Evolutionary conservation across 202 grass and related monocot genomes (phyloP).

Genomic region (Thinopyrum obtusiflorum): DNA sequence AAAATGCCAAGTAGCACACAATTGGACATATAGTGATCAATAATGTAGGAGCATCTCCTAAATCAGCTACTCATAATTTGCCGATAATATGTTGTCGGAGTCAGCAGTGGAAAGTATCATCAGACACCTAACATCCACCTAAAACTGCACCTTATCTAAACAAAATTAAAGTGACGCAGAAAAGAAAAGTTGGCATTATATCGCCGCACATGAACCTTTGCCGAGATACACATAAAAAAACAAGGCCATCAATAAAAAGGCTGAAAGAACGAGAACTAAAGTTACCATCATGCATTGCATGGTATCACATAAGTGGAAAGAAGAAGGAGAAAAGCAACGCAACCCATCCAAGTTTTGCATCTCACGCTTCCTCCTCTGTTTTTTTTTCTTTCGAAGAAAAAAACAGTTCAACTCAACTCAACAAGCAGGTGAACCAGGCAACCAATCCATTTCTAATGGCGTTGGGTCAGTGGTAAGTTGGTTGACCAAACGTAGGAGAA

Average conservation of each 20-base stretch:
- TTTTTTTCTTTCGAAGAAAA: background rate
- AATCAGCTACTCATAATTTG: background rate
- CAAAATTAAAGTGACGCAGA: background rate
- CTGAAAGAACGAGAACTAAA: background rate
- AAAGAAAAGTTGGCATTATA: conserved; percentile 23
- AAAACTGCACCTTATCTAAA: background rate
- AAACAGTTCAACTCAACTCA: background rate
- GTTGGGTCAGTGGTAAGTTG: background rate
- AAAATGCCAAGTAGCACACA: conserved; percentile 5
- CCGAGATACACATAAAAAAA: background rate
- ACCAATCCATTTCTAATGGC: background rate
- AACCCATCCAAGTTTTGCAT: conserved; percentile 17
- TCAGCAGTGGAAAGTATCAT: background rate
- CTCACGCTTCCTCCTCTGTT: background rate
- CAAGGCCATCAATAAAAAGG: background rate
- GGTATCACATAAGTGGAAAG: conserved; percentile 2
- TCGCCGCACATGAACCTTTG: conserved; percentile 33
- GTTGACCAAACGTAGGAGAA: background rate
- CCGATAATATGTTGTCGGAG: background rate
- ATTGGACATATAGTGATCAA: background rate
- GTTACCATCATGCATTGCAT: conserved; percentile 8
- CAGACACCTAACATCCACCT: conserved; percentile 31
- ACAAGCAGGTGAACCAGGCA: background rate
- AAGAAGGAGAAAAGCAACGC: background rate
- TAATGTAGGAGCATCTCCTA: background rate